Evolutionary conservation across 345 rosid species (phyloP), one percentile per base, ranked within the genome.

Genomic region (Microthlaspi erraticum): DNA sequence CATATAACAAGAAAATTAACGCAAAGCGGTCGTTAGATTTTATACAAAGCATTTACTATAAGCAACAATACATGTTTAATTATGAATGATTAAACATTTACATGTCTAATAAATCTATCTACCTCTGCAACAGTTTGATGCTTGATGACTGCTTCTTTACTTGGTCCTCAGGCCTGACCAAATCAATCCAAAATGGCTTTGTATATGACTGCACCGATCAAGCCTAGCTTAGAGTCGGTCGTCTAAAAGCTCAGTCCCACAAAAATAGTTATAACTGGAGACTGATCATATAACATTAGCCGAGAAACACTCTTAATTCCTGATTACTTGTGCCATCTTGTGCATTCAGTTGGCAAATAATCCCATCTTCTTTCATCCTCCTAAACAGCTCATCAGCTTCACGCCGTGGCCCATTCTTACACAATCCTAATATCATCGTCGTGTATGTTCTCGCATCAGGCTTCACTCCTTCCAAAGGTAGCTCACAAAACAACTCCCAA

Each of bases 351-450:
- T 7, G 41, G 13, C 20, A 55, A 43, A 68, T 18, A 5, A 44
- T 56, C 65, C 73, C 66, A 42, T 75, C 66, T 6, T 46, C 65
- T 33, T 66, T 73, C 79, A 74, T 75, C 54, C 60, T 71, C 33
- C 34, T 46, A 48, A 66, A 66, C 70, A 75, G 13, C 60, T 60
- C 66, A 55, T 75, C 56, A 5, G 74, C 82, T 60, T 79, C 73
- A 29, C 61, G 54, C 14, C 52, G 10, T 10, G 42, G 45, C 34
- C 77, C 82, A 19, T 65, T 64, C 19, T 38, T 68, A 43, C 80
- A 81, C n/a, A 78, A 33, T 31, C 81, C 80, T 23, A 44, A 29
- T 7, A 78, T 75, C 78, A 81, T 63, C n/a, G 32, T 52, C 23
- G 54, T 44, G 54, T 71, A 75, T 38, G 73, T 78, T n/a, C 39